Evolutionary conservation across 2,329 filamentous ascomycete species (phyloP).

Genomic region (Arthrobotrys pseudoclavata): DNA sequence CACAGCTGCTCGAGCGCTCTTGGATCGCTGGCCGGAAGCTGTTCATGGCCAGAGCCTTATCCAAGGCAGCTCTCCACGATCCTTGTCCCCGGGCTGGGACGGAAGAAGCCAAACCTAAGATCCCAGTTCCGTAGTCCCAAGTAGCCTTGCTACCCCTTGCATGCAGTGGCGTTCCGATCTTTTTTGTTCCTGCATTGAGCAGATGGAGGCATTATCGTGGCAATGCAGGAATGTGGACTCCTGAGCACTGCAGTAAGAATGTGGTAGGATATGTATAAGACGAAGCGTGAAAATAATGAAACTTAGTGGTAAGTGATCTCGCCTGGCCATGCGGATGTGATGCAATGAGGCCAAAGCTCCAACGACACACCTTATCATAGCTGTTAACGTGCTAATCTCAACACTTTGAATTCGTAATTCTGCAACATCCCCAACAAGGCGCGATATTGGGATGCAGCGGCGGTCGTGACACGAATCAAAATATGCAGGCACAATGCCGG

Average conservation of each 20-base stretch:
- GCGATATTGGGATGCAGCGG: conserved; percentile 2
- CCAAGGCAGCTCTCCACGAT: conserved; percentile 16
- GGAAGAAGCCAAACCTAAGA: conserved; percentile 27
- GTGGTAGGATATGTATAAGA: neutral
- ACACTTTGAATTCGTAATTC: conserved; percentile 21
- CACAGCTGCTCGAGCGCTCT: conserved; percentile 15
- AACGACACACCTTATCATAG: neutral
- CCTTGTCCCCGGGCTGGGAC: conserved; percentile 27
- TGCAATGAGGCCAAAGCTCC: conserved; percentile 27
- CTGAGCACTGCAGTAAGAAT: conserved; percentile 25
- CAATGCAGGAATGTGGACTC: conserved; percentile 24
- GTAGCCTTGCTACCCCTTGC: conserved; percentile 29
- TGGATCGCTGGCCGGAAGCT: conserved; percentile 11
- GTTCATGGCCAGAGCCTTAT: conserved; percentile 11
- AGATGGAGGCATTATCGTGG: conserved; percentile 24
- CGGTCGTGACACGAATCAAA: conserved; percentile 10
- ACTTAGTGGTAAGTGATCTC: neutral
- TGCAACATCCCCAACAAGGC: conserved; percentile 30
- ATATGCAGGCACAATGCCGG: neutral
- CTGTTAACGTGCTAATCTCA: neutral
- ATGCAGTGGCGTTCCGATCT: conserved; percentile 28
- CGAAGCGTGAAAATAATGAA: conserved; percentile 1
- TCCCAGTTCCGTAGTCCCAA: conserved; percentile 28
- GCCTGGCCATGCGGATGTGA: neutral
- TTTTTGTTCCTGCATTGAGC: conserved; percentile 27